Evolutionary conservation across 2,329 filamentous ascomycete species (phyloP), one percentile per base, ranked within the genome.

Genomic region (Herpomyces periplanetae): DNA sequence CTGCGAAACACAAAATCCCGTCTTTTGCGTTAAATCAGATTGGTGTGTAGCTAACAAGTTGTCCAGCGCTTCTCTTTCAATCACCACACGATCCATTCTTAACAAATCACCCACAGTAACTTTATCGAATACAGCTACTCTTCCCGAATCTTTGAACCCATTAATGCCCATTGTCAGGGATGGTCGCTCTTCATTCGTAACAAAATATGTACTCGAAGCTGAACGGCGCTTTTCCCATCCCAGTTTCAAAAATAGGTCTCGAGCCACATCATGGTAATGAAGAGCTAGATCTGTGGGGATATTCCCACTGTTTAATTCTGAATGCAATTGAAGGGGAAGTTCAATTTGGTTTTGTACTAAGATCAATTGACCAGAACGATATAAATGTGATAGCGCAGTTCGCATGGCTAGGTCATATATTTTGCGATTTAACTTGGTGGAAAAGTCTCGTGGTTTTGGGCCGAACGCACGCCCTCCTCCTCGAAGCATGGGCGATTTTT

Each of bases 51-150:
- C 40, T 31, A 88, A 49, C 34, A 91, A 55, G 35, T 53, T 49
- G 36, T 59, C 50, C 32, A 96, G 45, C 13, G 75, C 75, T 16
- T 44, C 42, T 36, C 63, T 55, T 50, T 96, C 80, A 31, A 96
- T 56, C 24, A 96, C 58, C 24, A 96, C 44, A 31, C 71, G 57
- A 20, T 65, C 64, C 20, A 61, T 58, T 43, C 80, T 66, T 27
- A 96, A 42, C 26, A 96, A 40, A 36, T 91, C 66, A 51, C 91
- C 96, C 25, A 96, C 69, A 39, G 91, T 80, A 13, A 96, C 68
- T 25, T 85, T 63, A n/a, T 49, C 43, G 23, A 61, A 45, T 22
- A 53, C 49, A 28, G 71, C 43, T 5, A 61, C 60, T 21, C 56
- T 51, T 9, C 64, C 68, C 17, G 10, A 6, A 10, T 17, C 10